Evolutionary conservation across 495 filamentous ascomycete genomes (phyloP), one percentile per base, ranked within the genome.

Genomic region (Penicillium bovifimosum): DNA sequence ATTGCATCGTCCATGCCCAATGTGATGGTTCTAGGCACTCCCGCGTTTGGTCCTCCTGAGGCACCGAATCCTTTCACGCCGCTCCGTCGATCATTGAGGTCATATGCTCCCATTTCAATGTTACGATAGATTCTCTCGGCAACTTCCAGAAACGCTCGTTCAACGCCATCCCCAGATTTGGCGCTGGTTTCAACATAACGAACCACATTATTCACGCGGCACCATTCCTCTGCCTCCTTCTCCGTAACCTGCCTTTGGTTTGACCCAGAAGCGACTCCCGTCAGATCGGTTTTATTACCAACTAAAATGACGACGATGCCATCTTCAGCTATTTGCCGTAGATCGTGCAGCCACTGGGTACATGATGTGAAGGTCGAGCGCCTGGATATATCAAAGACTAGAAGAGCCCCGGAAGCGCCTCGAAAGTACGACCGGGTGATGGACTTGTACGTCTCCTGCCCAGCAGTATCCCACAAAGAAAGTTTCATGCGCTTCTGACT

Each of bases 391-490:
- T 98, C 93, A 64, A 95, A 98, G 47, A 98, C 93, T 17, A 98
- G 80, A 3, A 98, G 76, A 6, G 92, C 93, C 38, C 93, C 92
- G 0, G 85, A 88, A 1, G 91, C 90, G 58, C 93, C 93, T 27
- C 93, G 84, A 71, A 98, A 98, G 71, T 98, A 98, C 41, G 86
- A 90, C 20, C 90, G 83, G 5, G 93, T 98, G 53, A 98, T 91
- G 42, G 86, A 90, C 64, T 95, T 95, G 75, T 95, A 95, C 9
- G 89, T 95, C 76, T 98, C 93, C 64, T 98, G 93, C 4, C 93
- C 93, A 20, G 93, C 93, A 0, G 93, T 98, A 67, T 98, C 93
- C 93, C 93, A 96, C 11, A 98, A 71, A 1, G 83, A 85, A 6
- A 89, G 73, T 54, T 89, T 88, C 86, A 87, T 88, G 68, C 85